Evolutionary conservation across 768 basidiomycete genomes (phyloP), one percentile per base, ranked within the genome.

Genomic region (Podaxis rugospora): DNA sequence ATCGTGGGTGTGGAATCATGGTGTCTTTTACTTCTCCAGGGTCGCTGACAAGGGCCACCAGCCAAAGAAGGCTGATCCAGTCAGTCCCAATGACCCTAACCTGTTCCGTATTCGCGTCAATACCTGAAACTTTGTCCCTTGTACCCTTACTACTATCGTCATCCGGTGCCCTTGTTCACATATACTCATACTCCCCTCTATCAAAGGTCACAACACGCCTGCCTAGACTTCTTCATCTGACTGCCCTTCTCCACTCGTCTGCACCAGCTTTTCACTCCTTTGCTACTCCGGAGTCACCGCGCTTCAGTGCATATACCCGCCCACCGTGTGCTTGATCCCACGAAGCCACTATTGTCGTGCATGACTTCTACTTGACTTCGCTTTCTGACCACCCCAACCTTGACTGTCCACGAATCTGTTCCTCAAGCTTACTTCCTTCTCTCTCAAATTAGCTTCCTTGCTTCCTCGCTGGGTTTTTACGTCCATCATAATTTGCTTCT

Each of bases 361-460:
- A 21, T 39, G n/a, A n/a, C 42, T 50, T 42, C 23, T 32, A 9
- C 32, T 32, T 32, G 32, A 32, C 32, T 46, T 44, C 32, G 25
- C 61, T 55, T 50, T 50, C 49, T 49, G 35, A 52, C 28, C 13
- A 59, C 25, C 27, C 55, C 27, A 46, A 32, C 32, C 39, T 50
- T 51, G 40, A 40, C 47, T 35, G 14, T n/a, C 42, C 35, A 58
- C 56, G 56, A 36, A 51, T 61, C 51, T 52, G 39, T 56, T 59
- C 42, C 42, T 36, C 37, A 63, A 61, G 61, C 62, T 65, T 58
- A 55, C 40, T 21, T 32, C 11, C 42, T 58, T 49, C 62, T 62
- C 59, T 67, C 55, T 62, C 65, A 67, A 54, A 63, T 64, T 68
- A 63, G 63, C 62, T 66, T 44, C 35, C n/a, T 61, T 4, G 40